These are phyloP conservation scores for Pichia kluyveri DNA, from an alignment of 805 yeast species.

Conservation along the genomic window DNA sequence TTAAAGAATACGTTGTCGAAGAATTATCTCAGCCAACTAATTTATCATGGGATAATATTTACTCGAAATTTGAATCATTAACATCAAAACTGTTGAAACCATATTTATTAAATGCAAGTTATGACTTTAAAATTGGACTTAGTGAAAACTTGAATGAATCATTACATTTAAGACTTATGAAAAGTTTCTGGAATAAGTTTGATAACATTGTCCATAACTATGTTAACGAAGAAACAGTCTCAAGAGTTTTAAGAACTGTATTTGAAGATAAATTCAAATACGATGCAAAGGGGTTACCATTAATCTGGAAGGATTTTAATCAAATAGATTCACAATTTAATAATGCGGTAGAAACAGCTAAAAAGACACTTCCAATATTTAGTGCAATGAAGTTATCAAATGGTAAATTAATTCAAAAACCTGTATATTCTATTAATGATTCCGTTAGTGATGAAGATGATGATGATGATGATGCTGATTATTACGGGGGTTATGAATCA, in stretches of 20 bases:
- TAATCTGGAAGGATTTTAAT: conserved; percentile 62
- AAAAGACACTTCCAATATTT: conserved; percentile 49
- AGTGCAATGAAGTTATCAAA: conserved; percentile 44
- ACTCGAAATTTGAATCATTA: conserved; percentile 31
- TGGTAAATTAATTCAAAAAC: conserved; percentile 38
- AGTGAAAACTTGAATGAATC: conserved; percentile 34
- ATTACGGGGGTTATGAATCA: conserved; percentile 24
- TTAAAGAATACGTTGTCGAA: conserved; percentile 44
- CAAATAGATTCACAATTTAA: conserved; percentile 64
- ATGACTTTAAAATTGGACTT: conserved; percentile 64
- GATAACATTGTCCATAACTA: conserved; percentile 50
- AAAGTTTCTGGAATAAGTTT: conserved; percentile 58
- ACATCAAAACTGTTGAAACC: conserved; percentile 1
- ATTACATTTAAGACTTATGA: conserved; percentile 31
- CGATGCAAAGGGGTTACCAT: conserved; percentile 75
- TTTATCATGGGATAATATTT: conserved; percentile 54
- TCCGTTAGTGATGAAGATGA: conserved; percentile 30
- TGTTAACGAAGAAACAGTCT: conserved; percentile 56
- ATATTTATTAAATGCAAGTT: conserved; percentile 17
- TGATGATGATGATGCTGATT: conserved; percentile 29
- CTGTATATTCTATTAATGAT: conserved; percentile 16
- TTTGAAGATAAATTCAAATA: conserved; percentile 81
- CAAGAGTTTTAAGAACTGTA: conserved; percentile 59
- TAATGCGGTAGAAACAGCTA: conserved; percentile 49
- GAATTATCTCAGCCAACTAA: conserved; percentile 40